Evolutionary conservation across 2,329 filamentous ascomycete species (phyloP).

Genomic region (Trichoderma endophyticum): DNA sequence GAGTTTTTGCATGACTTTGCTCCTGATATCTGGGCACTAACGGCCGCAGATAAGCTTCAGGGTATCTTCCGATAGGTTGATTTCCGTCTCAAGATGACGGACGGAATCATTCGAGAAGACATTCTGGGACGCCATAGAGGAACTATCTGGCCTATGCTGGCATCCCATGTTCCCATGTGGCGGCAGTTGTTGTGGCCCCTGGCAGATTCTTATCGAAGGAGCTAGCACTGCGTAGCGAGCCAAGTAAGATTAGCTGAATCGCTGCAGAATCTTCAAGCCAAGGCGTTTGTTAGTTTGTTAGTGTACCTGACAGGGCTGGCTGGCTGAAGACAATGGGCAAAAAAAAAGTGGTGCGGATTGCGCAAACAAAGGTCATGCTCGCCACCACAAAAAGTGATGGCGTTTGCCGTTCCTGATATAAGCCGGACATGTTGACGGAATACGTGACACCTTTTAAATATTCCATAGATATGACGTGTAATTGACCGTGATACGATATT

Average conservation of each 20-base stretch:
- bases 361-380: not conserved
- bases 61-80: slow-evolving; percentile 1
- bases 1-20: slow-evolving; percentile 3
- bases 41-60: not conserved
- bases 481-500: not conserved
- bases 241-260: not conserved
- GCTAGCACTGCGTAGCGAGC: not conserved
- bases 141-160: not conserved
- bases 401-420: slow-evolving; percentile 11
- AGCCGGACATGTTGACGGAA: not conserved
- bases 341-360: slow-evolving; percentile 6
- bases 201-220: not conserved
- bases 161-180: slow-evolving; percentile 4
- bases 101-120: slow-evolving; percentile 7
- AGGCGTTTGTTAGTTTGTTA: not conserved
- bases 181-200: not conserved
- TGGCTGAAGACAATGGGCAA: not conserved
- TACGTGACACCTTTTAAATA: not conserved
- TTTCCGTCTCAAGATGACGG: not conserved
- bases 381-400: not conserved
- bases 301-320: not conserved
- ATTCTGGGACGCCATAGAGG: not conserved
- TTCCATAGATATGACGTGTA: not conserved
- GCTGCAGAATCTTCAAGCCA: not conserved
- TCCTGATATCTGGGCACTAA: slow-evolving; percentile 8